These are phyloP conservation scores for Colletotrichum aenigma DNA, from an alignment of 2,329 filamentous ascomycete species.

Conservation along the genomic window DNA sequence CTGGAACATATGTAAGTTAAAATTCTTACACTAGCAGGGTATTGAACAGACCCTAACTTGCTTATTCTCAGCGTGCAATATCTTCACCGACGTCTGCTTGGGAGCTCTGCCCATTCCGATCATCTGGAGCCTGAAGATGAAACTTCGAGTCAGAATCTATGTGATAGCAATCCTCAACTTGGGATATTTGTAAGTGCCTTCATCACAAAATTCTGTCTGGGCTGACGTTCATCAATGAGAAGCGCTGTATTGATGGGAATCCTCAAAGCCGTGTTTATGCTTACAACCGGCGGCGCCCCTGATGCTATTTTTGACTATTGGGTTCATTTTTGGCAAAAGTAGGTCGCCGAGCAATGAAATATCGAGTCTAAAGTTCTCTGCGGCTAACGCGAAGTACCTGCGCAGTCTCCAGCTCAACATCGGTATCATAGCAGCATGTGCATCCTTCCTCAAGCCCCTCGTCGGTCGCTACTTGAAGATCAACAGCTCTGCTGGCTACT, in stretches of 20 bases:
- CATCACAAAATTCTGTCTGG: background rate
- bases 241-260: conserved; percentile 32
- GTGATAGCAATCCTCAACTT: conserved; percentile 32
- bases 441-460: conserved; percentile 41
- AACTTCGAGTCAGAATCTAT: conserved; percentile 27
- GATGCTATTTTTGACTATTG: conserved; percentile 19
- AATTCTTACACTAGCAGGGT: too few species aligned
- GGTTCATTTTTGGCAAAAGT: background rate
- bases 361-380: background rate
- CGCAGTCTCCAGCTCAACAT: conserved; percentile 42
- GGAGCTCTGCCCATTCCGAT: conserved; percentile 32
- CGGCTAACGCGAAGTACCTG: background rate
- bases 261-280: conserved; percentile 32
- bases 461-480: conserved; percentile 30
- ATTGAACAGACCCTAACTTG: too few species aligned
- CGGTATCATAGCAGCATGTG: conserved; percentile 41
- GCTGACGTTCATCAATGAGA: background rate
- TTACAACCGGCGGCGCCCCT: conserved; percentile 28
- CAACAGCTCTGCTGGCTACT: conserved; percentile 16
- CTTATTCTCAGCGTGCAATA: conserved; percentile 25
- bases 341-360: background rate
- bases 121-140: conserved; percentile 32
- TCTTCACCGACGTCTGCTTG: conserved; percentile 32
- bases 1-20: conserved; percentile 24
- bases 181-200: conserved; percentile 29